Evolutionary conservation across 1,284 basidiomycete species (phyloP).

Genomic region (Dichomitus squalens): DNA sequence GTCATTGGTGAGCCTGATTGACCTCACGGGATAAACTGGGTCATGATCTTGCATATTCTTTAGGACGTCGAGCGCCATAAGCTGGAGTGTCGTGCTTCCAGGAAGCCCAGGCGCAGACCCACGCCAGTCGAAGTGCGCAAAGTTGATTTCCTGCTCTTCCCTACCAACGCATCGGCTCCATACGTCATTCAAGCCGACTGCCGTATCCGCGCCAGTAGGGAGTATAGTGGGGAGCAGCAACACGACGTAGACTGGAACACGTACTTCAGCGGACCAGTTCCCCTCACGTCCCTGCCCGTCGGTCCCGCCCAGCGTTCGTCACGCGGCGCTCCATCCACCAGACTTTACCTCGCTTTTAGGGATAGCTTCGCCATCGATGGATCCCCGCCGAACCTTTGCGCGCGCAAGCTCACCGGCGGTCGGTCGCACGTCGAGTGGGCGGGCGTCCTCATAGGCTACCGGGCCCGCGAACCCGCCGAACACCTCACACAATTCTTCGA

Average conservation of each 20-base stretch:
- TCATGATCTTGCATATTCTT: too few species aligned
- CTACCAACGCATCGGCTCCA: neutral
- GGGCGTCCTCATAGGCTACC: constrained; percentile 10
- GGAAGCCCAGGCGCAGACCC: neutral
- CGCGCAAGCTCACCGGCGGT: neutral
- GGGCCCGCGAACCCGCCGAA: constrained; percentile 4
- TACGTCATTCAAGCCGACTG: neutral
- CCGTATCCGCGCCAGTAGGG: neutral
- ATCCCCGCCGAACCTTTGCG: constrained; percentile 4
- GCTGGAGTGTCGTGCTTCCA: neutral
- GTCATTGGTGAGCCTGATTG: neutral
- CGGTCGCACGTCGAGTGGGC: neutral
- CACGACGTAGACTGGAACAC: neutral
- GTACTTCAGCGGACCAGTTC: neutral
- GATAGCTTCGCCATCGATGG: neutral
- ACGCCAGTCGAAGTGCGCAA: neutral
- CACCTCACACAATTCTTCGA: constrained; percentile 9
- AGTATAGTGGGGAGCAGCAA: neutral
- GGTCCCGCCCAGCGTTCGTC: neutral
- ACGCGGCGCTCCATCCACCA: neutral
- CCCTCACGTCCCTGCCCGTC: neutral
- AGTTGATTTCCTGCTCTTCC: constrained; percentile 1
- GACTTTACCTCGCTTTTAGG: constrained; percentile 14
- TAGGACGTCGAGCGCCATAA: constrained; percentile 1
- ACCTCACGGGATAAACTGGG: too few species aligned